phyloP scores from a whole-genome alignment of 1,139 yeast genomes.

The Kodamaea anthophila region DNA sequence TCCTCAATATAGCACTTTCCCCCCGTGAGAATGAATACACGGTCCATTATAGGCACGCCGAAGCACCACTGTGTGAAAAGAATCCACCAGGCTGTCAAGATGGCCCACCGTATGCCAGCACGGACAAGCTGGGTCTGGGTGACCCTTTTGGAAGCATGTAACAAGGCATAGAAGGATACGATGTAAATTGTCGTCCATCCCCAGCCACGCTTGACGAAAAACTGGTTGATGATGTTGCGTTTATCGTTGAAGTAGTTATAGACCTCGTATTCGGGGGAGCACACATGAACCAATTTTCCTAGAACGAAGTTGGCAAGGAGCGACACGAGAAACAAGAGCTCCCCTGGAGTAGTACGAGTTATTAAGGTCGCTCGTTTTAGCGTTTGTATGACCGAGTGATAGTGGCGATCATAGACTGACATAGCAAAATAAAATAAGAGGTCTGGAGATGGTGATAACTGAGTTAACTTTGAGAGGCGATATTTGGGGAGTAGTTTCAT shows the following conservation, averaged over 20 bases:
- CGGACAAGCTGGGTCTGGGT: conserved; percentile 6
- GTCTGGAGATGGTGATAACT: neutral
- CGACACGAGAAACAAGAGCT: conserved; percentile 22
- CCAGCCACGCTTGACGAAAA: conserved; percentile 90
- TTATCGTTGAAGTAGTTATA: conserved; percentile 57
- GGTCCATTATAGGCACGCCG: conserved; percentile 87
- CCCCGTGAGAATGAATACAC: conserved; percentile 73
- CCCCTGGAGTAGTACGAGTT: conserved; percentile 15
- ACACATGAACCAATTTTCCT: conserved; percentile 29
- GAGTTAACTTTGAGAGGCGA: neutral
- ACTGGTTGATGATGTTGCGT: conserved; percentile 58
- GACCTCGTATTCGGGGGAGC: conserved; percentile 33
- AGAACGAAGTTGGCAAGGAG: conserved; percentile 27
- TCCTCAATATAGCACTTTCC: conserved; percentile 52
- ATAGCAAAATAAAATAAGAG: conserved; percentile 2
- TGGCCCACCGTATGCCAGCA: conserved; percentile 33
- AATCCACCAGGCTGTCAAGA: conserved; percentile 74
- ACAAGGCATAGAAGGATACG: conserved; percentile 21
- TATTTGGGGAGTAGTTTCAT: too few species aligned
- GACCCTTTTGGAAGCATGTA: conserved; percentile 4
- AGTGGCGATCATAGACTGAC: conserved; percentile 20
- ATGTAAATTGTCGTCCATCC: conserved; percentile 65
- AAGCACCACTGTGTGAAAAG: conserved; percentile 86
- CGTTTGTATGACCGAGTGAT: conserved; percentile 6
- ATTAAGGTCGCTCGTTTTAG: conserved; percentile 7